Conservation (phyloP, 1,139 yeast genomes). For the Magnusiomyces tetraspermus region DNA sequence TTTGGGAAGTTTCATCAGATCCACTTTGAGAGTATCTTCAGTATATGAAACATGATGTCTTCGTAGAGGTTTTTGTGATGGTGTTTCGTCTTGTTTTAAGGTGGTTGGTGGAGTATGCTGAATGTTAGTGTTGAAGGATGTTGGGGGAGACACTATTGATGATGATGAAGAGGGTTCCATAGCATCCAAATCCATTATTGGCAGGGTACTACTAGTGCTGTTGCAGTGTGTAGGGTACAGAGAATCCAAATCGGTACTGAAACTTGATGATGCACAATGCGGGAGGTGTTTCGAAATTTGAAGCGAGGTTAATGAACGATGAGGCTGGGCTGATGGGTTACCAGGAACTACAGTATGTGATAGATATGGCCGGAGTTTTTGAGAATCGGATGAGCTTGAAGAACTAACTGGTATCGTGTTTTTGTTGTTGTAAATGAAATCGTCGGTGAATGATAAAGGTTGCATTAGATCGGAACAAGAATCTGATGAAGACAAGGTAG, state of each 20-base stretch:
- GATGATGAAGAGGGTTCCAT: neutral
- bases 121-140: neutral
- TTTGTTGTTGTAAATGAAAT: neutral
- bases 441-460: neutral
- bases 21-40: slow-evolving; percentile 7
- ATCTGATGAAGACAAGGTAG: too few relatives aligned
- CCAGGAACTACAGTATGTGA: neutral
- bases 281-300: neutral
- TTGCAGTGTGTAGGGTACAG: too few relatives aligned
- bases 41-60: neutral
- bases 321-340: neutral
- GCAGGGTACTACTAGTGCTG: neutral
- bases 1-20: slow-evolving; percentile 13
- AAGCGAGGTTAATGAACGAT: neutral
- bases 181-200: neutral
- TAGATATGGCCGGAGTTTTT: neutral
- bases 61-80: neutral
- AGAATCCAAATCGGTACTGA: too few relatives aligned
- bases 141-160: neutral
- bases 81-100: neutral
- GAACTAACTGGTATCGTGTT: neutral
- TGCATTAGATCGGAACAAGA: too few relatives aligned
- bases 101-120: neutral
- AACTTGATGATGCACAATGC: neutral
- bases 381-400: neutral